phyloP scores from a whole-genome alignment of 1,139 yeast genomes.

The Blastobotrys indianensis region DNA sequence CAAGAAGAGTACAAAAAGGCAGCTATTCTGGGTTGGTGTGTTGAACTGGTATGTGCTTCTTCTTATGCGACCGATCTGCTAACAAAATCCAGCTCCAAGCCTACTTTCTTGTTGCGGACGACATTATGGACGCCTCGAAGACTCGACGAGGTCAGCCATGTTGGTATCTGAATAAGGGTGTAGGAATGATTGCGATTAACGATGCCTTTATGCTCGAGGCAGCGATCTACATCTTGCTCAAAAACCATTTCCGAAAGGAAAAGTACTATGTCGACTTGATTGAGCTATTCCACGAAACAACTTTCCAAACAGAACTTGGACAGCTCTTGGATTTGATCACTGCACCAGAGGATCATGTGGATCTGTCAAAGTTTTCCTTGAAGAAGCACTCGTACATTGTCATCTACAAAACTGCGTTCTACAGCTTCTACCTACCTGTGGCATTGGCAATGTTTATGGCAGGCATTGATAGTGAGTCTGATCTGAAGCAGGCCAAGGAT shows the following conservation, averaged over 20 bases:
- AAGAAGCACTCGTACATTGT: slow-evolving; percentile 93
- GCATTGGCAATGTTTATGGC: slow-evolving; percentile 94
- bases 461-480: slow-evolving; percentile 63
- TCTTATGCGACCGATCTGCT: background rate
- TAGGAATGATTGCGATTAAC: slow-evolving; percentile 90
- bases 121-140: slow-evolving; percentile 95
- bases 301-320: slow-evolving; percentile 97
- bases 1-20: slow-evolving; percentile 73
- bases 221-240: slow-evolving; percentile 82
- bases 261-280: slow-evolving; percentile 80
- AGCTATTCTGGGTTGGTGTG: slow-evolving; percentile 92
- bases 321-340: slow-evolving; percentile 92
- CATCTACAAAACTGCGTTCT: slow-evolving; percentile 94
- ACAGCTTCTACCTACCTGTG: slow-evolving; percentile 95
- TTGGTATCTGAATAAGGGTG: slow-evolving; percentile 74
- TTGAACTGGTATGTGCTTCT: slow-evolving; percentile 49
- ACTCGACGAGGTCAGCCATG: slow-evolving; percentile 99
- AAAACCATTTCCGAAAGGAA: slow-evolving; percentile 80
- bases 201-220: slow-evolving; percentile 97
- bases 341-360: slow-evolving; percentile 94
- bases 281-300: slow-evolving; percentile 78
- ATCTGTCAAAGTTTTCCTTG: slow-evolving; percentile 77
- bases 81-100: slow-evolving; percentile 58
- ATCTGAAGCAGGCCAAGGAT: slow-evolving; percentile 82
- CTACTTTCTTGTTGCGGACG: slow-evolving; percentile 95